Percentiles rank a stretch among this genome's conserved stretches.
phyloP scores from a whole-genome alignment of 441 rosid species.

The Corymbia calophylla region DNA sequence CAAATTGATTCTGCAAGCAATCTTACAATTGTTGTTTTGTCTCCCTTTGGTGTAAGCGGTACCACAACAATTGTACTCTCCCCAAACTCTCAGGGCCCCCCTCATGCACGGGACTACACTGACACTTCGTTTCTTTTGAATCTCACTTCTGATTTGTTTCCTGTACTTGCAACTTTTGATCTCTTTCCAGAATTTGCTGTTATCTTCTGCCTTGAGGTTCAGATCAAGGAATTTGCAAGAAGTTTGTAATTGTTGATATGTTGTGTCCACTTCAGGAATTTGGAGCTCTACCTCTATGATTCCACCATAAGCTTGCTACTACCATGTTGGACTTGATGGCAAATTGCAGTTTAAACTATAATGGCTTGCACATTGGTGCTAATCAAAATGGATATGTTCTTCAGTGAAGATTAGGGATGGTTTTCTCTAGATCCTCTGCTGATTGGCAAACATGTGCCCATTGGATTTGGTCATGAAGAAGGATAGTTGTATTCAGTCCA shows the following conservation, averaged over 20 bases:
- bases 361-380: not conserved
- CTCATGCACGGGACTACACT: not conserved
- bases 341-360: not conserved
- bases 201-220: not conserved
- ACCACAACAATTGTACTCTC: not conserved
- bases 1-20: not conserved
- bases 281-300: not conserved
- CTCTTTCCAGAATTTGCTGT: not conserved
- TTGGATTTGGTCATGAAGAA: not conserved
- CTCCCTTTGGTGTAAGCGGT: not conserved
- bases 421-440: not conserved
- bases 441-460: not conserved
- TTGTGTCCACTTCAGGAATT: not conserved
- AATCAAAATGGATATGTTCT: not conserved
- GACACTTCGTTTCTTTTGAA: not conserved
- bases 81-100: not conserved
- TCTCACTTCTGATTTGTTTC: not conserved
- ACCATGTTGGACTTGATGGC: not conserved
- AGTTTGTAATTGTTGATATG: not conserved
- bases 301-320: not conserved
- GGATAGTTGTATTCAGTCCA: not conserved
- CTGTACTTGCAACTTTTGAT: not conserved
- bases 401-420: not conserved
- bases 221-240: not conserved
- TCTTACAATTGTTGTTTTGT: not conserved